Base-by-base conservation (phyloP, 1,139 yeast genomes). In the Yamadazyma buinensis region DNA sequence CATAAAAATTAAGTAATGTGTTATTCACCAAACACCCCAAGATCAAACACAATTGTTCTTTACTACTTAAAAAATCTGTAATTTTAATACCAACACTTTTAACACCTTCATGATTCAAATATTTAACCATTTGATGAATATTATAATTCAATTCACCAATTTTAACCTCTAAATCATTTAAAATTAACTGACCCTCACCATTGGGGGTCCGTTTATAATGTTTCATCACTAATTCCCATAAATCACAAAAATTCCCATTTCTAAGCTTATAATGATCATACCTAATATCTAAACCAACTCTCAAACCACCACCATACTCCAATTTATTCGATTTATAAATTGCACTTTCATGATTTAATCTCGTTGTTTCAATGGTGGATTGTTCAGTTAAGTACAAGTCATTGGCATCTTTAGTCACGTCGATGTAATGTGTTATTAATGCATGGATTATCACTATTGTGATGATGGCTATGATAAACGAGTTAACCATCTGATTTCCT, bases 191-290 rank as follows among this genome's bases (percentile, higher is more conserved):
- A 23, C 50, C 47, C 1, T 39, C 30, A 1, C 43, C 40, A 26
- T 49, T 39, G 23, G 30, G 38, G 22, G 47, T 51, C 19, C 41
- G 34, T 14, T 43, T 40, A 17, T 17, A 17, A 17, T 5, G 7
- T 11, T 48, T 45, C 39, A 67, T 44, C 15, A 61, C 57, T 11
- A 68, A 37, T 36, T 58, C 61, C 88, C 90, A 83, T 3, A 82
- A 55, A 55, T 82, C 94, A 47, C 77, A 70, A 37, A 82, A 56
- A 43, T 77, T 80, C 7, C 92, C 92, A 49, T 80, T 80, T 44
- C 92, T 64, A 15, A 81, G 48, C 47, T 75, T 78, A 55, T 80
- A 83, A 23, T 74, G 79, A 33, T 73, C 67, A 39, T 68, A 67
- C 35, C 84, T 66, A 17, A 84, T 71, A 30, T 77, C 77, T 32